Conservation (phyloP, 495 filamentous ascomycete genomes). For the Recurvomyces mirabilis region DNA sequence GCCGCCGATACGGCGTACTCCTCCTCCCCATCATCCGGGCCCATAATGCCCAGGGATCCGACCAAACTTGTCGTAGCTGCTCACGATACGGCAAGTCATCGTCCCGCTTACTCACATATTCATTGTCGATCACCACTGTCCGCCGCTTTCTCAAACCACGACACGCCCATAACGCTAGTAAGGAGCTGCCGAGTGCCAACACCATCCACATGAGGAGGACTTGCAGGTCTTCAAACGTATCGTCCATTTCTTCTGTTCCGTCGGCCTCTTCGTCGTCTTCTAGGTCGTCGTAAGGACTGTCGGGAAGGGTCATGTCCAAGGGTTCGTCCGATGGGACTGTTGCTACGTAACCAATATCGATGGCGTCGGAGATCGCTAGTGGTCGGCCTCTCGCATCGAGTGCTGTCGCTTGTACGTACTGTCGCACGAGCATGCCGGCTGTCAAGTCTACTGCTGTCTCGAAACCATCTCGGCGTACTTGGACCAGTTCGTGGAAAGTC, state of each 20-base stretch:
- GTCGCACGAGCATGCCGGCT: not conserved
- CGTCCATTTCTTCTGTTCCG: not conserved
- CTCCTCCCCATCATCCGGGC: too few relatives aligned
- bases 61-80: too few relatives aligned
- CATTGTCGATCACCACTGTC: too few relatives aligned
- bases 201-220: slow-evolving; percentile 2
- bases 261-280: slow-evolving; percentile 1
- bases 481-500: slow-evolving; percentile 7
- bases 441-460: slow-evolving; percentile 18
- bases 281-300: not conserved
- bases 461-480: slow-evolving; percentile 16
- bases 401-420: slow-evolving; percentile 12
- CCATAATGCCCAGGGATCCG: too few relatives aligned
- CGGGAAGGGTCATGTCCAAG: not conserved
- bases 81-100: too few relatives aligned
- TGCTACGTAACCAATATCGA: slow-evolving; percentile 1
- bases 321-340: not conserved
- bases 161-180: slow-evolving; percentile 1
- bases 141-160: too few relatives aligned
- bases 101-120: too few relatives aligned
- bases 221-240: not conserved
- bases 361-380: slow-evolving; percentile 3
- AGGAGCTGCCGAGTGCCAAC: not conserved
- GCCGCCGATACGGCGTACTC: too few relatives aligned
- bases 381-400: slow-evolving; percentile 1